Conservation (phyloP, 2,329 filamentous ascomycete genomes). For the Thielaviopsis punctulata region DNA sequence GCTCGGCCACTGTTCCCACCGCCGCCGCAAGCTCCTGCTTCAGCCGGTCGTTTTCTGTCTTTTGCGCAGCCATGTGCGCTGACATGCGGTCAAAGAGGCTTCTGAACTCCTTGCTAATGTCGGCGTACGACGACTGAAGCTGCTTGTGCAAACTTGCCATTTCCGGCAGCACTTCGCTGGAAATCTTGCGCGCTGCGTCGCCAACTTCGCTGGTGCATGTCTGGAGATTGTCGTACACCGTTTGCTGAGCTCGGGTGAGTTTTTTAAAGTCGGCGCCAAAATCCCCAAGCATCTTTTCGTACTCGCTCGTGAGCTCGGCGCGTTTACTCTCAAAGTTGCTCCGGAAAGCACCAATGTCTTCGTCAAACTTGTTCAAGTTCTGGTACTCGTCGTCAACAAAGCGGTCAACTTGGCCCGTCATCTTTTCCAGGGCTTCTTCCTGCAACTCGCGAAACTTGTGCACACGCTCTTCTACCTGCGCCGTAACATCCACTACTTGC, state of each 20-base stretch:
- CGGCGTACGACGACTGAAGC: slow-evolving; percentile 70
- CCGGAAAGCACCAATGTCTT: slow-evolving; percentile 30
- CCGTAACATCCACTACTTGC: slow-evolving; percentile 61
- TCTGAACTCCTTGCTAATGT: slow-evolving; percentile 74
- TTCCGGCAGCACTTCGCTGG: slow-evolving; percentile 8
- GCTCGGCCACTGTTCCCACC: slow-evolving; percentile 36
- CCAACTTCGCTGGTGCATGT: background rate
- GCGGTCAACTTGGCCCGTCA: slow-evolving; percentile 54
- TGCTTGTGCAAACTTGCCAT: slow-evolving; percentile 19
- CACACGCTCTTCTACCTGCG: slow-evolving; percentile 58
- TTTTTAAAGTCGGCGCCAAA: background rate
- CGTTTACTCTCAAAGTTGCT: background rate
- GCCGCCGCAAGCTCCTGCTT: slow-evolving; percentile 7
- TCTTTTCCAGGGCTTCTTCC: slow-evolving; percentile 45
- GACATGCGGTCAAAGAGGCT: slow-evolving; percentile 66
- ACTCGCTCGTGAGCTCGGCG: background rate
- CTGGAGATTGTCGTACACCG: background rate
- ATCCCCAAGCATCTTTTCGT: background rate
- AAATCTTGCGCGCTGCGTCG: slow-evolving; percentile 7
- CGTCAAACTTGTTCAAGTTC: background rate
- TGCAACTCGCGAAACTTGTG: slow-evolving; percentile 58
- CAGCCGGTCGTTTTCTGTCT: slow-evolving; percentile 6
- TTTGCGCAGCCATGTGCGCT: slow-evolving; percentile 40
- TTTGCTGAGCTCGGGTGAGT: background rate
- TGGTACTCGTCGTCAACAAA: slow-evolving; percentile 64